Base-by-base conservation (phyloP, 2,329 filamentous ascomycete species). In the Triangularia verruculosa region DNA sequence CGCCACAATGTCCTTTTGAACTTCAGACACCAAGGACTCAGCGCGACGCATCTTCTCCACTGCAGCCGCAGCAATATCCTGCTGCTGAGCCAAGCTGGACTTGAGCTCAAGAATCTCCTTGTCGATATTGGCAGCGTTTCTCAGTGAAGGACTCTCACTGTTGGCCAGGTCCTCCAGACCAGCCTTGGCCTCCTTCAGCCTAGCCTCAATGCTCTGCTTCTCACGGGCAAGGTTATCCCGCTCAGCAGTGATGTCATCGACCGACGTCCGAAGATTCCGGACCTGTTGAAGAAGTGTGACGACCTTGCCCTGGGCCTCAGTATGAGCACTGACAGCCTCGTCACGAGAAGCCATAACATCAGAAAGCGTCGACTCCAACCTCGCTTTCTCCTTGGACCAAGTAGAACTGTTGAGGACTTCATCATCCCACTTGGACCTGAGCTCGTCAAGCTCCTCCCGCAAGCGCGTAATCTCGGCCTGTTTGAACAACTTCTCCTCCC, bases 11-110 rank as follows among this genome's bases (percentile, higher is more conserved):
- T 99, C 95, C 75, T 95, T 96, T 73, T 98, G 94, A 67, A 96
- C 89, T 77, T 99, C 95, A 8, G 89, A 86, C 1, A 89, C 89
- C 30, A 98, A 80, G 4, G 92, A 91, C 73, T 99, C 94, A 1
- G 95, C 92, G 24, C 94, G 89, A 61, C 94, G 87, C 95, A 99
- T 99, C 82, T 98, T 98, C 72, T 95, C 94, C 47, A 98, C 89
- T 0, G 94, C 94, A 3, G 95, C 94, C 0, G 90, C 86, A 11
- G 93, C 91, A 64, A 98, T 89, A 74, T 99, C 94, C 77, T 98
- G 92, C 72, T 97, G 92, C 72, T 97, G 93, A 3, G 94, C 94
- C 32, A 98, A 84, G 68, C 84, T 89, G 9, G 92, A 90, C 79
- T 95, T 97, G 68, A 99, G 85, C 65, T 96, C 92, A 5, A 99